Evolutionary conservation across 163 green algal genomes (phyloP).

Genomic region (Coccomyxa subellipsoidea): DNA sequence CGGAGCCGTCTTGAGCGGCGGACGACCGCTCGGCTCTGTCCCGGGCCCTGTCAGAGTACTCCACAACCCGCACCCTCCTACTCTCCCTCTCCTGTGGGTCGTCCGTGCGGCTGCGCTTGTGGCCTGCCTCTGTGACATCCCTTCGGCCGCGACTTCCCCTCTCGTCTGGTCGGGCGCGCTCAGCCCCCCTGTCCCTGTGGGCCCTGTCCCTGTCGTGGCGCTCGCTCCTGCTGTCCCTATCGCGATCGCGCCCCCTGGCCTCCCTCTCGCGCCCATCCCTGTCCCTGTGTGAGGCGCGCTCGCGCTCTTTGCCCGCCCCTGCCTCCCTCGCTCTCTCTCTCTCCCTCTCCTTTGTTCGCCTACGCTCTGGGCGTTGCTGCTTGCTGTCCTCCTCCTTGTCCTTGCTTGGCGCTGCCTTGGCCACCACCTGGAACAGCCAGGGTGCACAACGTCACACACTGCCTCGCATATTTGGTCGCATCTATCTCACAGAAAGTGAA

Average conservation of each 20-base stretch:
- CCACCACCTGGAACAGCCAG: background rate
- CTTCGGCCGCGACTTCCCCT: background rate
- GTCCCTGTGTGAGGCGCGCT: background rate
- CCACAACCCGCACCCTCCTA: background rate
- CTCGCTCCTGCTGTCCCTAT: background rate
- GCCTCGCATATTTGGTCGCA: too few species aligned
- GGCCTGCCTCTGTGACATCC: background rate
- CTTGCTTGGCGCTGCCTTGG: background rate
- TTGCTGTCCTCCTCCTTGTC: background rate
- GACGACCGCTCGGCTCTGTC: background rate
- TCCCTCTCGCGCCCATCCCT: background rate
- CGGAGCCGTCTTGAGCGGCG: background rate
- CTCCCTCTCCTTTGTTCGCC: background rate
- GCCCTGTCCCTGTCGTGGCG: background rate
- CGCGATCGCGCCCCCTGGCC: background rate
- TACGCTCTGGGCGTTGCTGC: background rate
- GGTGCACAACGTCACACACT: background rate
- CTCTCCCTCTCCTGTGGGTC: background rate
- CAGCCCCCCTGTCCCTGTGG: background rate
- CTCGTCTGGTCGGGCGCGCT: background rate
- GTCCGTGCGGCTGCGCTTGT: background rate
- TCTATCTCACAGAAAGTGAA: too few species aligned
- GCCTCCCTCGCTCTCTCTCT: background rate
- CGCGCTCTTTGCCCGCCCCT: background rate
- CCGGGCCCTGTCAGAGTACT: background rate